Percentiles rank a stretch among this genome's conserved stretches.
phyloP scores from a whole-genome alignment of 148 eudicot genomes.

The Chenopodium formosanum region DNA sequence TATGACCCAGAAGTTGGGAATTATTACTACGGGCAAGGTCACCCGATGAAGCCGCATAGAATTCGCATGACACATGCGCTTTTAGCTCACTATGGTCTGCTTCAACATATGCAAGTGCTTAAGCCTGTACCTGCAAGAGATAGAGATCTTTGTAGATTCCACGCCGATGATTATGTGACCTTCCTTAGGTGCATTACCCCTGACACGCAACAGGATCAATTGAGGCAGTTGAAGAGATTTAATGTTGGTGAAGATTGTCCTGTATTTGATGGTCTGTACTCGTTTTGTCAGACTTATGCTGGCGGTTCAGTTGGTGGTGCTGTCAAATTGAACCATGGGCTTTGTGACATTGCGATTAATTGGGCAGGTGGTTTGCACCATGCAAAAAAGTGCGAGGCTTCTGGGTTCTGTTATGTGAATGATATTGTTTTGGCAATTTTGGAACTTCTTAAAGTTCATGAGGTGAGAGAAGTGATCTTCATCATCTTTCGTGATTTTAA shows the following conservation, averaged over 20 bases:
- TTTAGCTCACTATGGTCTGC: constrained; percentile 55
- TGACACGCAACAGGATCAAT: constrained; percentile 60
- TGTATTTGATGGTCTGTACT: constrained; percentile 61
- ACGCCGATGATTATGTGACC: constrained; percentile 61
- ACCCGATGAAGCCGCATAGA: constrained; percentile 69
- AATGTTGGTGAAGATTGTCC: constrained; percentile 81
- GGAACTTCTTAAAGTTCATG: constrained; percentile 64
- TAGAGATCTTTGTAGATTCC: constrained; percentile 56
- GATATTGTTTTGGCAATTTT: constrained; percentile 62
- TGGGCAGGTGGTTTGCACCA: constrained; percentile 79
- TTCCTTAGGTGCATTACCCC: constrained; percentile 56
- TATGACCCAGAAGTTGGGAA: constrained; percentile 64
- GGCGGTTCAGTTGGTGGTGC: constrained; percentile 73
- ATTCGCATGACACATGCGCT: constrained; percentile 68
- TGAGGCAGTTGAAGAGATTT: constrained; percentile 60
- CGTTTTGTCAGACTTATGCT: constrained; percentile 67
- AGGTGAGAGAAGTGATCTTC: constrained; percentile 38
- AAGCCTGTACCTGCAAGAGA: constrained; percentile 57
- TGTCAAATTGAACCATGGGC: constrained; percentile 54
- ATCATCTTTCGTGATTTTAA: not conserved
- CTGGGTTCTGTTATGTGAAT: constrained; percentile 70
- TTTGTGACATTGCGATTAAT: constrained; percentile 58
- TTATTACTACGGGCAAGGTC: constrained; percentile 71
- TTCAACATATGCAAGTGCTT: constrained; percentile 57
- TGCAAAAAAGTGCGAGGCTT: constrained; percentile 70